Evolutionary conservation across 805 yeast species (phyloP), one percentile per base, ranked within the genome.

Genomic region (Torulaspora microellipsoides): DNA sequence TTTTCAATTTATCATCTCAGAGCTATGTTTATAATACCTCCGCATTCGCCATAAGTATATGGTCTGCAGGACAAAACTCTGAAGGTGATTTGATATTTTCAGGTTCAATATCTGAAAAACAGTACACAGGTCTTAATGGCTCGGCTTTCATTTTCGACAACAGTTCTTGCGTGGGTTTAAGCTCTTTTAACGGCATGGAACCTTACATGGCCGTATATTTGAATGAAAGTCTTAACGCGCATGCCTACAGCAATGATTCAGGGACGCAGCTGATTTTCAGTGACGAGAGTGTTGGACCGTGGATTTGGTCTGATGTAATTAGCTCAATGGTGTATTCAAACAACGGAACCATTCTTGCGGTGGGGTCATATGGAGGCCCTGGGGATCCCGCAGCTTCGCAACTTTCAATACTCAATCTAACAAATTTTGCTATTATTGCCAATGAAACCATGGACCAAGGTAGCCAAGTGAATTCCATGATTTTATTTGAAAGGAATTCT

Each of bases 191-290:
- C 13, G 36, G 49, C 8, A 35, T 45, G 13, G 38, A 33, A 8
- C 54, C 58, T 8, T 65, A 59, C 38, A 48, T 59, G 40, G 80
- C 76, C 11, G 50, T 62, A 1, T 72, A 60, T 48, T 53, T 72
- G 36, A 82, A 85, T 57, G 66, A 67, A 10, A 59, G 80, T 0
- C 47, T 73, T 9, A 65, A 80, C 32, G 74, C 76, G 0, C 62
- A 84, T 38, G 89, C 85, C 8, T 80, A 82, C 54, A 58, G 55
- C 8, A 69, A 70, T 11, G 51, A 50, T 13, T 30, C 41, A 43
- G 5, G 20, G 31, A 40, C 46, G 13, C 35, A 28, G 25, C 15
- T 38, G 17, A 15, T 43, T 15, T 48, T 52, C 38, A 27, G 45
- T 40, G 30, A 47, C 35, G 43, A 34, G n/a, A 28, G 3, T 1